Conservation (phyloP, 176 grass and related monocot species). For the Melocanna baccifera region DNA sequence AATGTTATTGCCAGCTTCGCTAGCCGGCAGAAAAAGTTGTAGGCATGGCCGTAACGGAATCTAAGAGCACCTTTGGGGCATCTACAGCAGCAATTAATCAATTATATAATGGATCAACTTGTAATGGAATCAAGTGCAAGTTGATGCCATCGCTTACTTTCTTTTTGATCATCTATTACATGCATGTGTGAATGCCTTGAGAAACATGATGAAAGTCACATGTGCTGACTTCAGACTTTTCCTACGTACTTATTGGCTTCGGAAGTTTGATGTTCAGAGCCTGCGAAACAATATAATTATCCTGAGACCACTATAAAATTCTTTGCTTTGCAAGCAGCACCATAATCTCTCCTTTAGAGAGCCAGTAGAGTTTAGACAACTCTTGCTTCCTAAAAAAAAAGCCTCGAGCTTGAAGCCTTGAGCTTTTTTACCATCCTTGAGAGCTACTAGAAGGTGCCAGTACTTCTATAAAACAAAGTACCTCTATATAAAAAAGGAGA, state of each 20-base stretch:
- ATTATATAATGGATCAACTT: neutral
- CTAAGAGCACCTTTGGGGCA: neutral
- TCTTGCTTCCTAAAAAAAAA: no score
- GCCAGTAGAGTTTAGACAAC: no score
- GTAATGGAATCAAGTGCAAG: conserved; percentile 27
- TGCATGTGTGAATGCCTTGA: conserved; percentile 18
- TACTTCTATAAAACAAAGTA: no score
- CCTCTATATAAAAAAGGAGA: no score
- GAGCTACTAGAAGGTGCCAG: no score
- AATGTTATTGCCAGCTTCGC: neutral
- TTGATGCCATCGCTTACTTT: conserved; percentile 21
- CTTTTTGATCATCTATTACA: conserved; percentile 15
- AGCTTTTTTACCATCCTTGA: no score
- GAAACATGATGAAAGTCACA: conserved; percentile 1
- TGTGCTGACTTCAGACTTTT: neutral
- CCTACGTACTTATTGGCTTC: no score
- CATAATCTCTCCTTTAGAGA: no score
- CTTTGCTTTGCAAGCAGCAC: no score
- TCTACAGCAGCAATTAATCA: neutral
- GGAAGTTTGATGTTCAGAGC: no score
- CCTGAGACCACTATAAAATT: no score
- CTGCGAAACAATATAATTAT: neutral
- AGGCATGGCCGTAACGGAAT: neutral
- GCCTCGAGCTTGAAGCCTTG: no score
- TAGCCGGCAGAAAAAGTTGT: neutral